Percentiles rank a stretch among this genome's conserved stretches.
Evolutionary conservation across 2,329 filamentous ascomycete species (phyloP).

Genomic region (Aspergillus neotritici): DNA sequence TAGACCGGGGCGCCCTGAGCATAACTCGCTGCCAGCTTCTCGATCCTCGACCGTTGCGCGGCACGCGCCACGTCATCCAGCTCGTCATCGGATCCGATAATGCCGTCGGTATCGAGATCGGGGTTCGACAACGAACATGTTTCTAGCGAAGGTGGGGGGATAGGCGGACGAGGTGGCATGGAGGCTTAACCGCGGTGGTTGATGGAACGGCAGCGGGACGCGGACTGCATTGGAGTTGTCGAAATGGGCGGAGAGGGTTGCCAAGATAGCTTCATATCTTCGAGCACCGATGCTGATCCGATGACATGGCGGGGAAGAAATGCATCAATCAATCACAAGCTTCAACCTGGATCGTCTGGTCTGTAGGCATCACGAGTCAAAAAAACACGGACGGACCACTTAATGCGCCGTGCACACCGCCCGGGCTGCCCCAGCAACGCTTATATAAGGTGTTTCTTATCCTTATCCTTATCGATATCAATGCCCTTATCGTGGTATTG

Average conservation of each 20-base stretch:
- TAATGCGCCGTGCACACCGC: slow-evolving; percentile 12
- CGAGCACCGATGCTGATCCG: not conserved
- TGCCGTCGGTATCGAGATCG: slow-evolving; percentile 22
- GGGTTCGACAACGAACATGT: slow-evolving; percentile 20
- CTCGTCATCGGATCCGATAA: slow-evolving; percentile 38
- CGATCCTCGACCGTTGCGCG: slow-evolving; percentile 40
- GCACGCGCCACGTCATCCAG: slow-evolving; percentile 26
- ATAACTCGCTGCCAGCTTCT: slow-evolving; percentile 38
- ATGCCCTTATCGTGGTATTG: not conserved
- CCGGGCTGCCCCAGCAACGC: slow-evolving; percentile 16
- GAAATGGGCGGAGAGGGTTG: slow-evolving; percentile 1
- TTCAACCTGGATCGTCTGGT: no score
- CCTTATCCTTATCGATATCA: not conserved
- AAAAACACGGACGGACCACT: slow-evolving; percentile 12
- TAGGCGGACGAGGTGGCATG: slow-evolving; percentile 31
- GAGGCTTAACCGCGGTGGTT: slow-evolving; percentile 13
- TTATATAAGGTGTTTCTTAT: slow-evolving; percentile 5
- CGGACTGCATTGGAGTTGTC: slow-evolving; percentile 21
- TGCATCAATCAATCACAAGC: no score
- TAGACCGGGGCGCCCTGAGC: slow-evolving; percentile 39
- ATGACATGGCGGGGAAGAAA: not conserved
- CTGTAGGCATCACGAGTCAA: not conserved
- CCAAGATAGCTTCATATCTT: slow-evolving; percentile 15
- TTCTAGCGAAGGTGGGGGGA: slow-evolving; percentile 34
- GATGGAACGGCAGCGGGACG: slow-evolving; percentile 14